Evolutionary conservation across 768 basidiomycete species (phyloP).

Genomic region (Pisolithus microcarpus): DNA sequence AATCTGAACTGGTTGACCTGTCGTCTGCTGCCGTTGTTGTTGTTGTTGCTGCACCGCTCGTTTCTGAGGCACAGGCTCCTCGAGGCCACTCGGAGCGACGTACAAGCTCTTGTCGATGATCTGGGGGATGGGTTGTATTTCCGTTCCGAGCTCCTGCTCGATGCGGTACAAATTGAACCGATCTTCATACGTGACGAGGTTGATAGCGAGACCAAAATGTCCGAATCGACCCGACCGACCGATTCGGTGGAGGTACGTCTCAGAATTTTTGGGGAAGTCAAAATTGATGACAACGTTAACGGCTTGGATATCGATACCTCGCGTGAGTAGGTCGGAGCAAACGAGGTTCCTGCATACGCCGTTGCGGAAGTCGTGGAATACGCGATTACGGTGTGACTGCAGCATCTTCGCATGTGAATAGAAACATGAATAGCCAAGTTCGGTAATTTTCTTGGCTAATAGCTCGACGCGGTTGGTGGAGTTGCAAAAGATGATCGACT

Average conservation of each 20-base stretch:
- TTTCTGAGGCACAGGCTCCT: conserved; percentile 40
- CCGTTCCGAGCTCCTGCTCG: conserved; percentile 96
- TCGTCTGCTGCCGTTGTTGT: conserved; percentile 26
- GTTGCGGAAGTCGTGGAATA: conserved; percentile 99
- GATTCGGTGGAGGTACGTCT: conserved; percentile 97
- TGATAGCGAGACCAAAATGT: conserved; percentile 94
- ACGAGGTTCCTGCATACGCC: conserved; percentile 98
- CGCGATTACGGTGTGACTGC: conserved; percentile 96
- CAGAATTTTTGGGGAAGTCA: conserved; percentile 98
- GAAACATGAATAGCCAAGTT: conserved; percentile 99
- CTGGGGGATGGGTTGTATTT: conserved; percentile 93
- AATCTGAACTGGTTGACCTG: conserved; percentile 18
- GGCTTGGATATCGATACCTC: conserved; percentile 99
- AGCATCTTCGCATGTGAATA: conserved; percentile 99
- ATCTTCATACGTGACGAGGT: conserved; percentile 96
- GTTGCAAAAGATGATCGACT: conserved; percentile 99
- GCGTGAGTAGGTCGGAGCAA: conserved; percentile 94
- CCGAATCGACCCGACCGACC: conserved; percentile 97
- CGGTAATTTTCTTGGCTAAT: conserved; percentile 98
- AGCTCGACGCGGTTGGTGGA: conserved; percentile 99
- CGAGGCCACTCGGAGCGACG: conserved; percentile 63
- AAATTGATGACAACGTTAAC: conserved; percentile 99
- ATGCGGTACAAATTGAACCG: conserved; percentile 96
- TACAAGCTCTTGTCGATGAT: conserved; percentile 87
- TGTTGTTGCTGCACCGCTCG: conserved; percentile 29